Evolutionary conservation across 148 eudicot genomes (phyloP).

Genomic region (Chenopodium berlandieri): DNA sequence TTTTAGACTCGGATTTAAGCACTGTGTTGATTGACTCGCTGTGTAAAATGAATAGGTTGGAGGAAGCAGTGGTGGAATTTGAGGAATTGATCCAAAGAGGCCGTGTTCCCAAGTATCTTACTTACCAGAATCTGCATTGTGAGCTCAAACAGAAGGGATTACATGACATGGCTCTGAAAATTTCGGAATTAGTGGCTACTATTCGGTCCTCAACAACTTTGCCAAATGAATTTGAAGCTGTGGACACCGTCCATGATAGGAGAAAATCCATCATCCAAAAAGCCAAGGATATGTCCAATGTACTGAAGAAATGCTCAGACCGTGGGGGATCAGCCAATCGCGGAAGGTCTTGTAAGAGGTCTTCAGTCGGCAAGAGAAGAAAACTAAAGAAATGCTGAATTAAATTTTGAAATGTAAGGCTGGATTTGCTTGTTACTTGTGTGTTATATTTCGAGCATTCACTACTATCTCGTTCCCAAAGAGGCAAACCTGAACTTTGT

Average conservation of each 20-base stretch:
- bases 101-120: slow-evolving; percentile 47
- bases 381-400: slow-evolving; percentile 17
- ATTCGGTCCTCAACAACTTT: slow-evolving; percentile 44
- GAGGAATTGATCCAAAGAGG: slow-evolving; percentile 60
- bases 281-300: slow-evolving; percentile 57
- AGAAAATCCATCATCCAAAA: slow-evolving; percentile 44
- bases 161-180: slow-evolving; percentile 36
- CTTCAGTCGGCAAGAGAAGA: slow-evolving; percentile 11
- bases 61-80: slow-evolving; percentile 59
- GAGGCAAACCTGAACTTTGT: neutral
- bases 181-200: slow-evolving; percentile 41
- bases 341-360: slow-evolving; percentile 26
- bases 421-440: neutral
- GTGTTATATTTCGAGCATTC: neutral
- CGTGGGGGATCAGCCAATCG: slow-evolving; percentile 37
- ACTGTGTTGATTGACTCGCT: slow-evolving; percentile 57
- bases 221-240: slow-evolving; percentile 38
- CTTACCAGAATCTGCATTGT: slow-evolving; percentile 42
- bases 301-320: slow-evolving; percentile 43
- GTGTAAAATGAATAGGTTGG: slow-evolving; percentile 42
- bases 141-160: slow-evolving; percentile 54
- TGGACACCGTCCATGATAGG: slow-evolving; percentile 36
- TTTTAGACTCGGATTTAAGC: slow-evolving; percentile 46
- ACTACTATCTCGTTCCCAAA: neutral
- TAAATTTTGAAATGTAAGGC: neutral